These are phyloP conservation scores for Daldinia sp. DNA, from an alignment of 2,329 filamentous ascomycete species.

Conservation along the genomic window DNA sequence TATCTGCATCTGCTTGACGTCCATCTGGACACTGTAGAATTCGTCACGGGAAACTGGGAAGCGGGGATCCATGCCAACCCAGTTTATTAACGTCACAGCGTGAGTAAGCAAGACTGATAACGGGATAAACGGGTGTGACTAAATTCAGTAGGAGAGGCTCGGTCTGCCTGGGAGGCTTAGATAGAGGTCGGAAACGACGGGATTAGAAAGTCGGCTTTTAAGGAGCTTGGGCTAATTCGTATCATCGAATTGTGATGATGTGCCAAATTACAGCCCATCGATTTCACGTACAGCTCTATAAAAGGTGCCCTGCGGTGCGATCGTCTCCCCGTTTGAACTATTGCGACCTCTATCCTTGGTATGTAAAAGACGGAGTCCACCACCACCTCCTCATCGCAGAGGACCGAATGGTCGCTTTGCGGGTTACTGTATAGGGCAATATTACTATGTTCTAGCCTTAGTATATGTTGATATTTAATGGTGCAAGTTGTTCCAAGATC, in stretches of 20 bases:
- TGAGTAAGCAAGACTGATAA: constrained; percentile 14
- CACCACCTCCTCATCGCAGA: constrained; percentile 50
- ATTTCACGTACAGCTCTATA: constrained; percentile 17
- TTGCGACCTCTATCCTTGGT: constrained; percentile 42
- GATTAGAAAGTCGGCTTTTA: constrained; percentile 24
- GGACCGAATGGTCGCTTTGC: constrained; percentile 46
- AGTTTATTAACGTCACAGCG: constrained; percentile 25
- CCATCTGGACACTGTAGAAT: constrained; percentile 74
- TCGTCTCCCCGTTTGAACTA: constrained; percentile 28
- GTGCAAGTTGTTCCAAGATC: constrained; percentile 17
- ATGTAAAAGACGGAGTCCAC: constrained; percentile 46
- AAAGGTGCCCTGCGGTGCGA: constrained; percentile 22
- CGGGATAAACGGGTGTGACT: constrained; percentile 2
- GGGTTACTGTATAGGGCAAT: constrained; percentile 25
- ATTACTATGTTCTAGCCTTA: constrained; percentile 10
- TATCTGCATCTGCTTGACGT: constrained; percentile 72
- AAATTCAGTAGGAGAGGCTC: not conserved
- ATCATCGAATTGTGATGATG: constrained; percentile 37
- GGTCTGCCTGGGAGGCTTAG: constrained; percentile 3
- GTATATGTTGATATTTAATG: constrained; percentile 23
- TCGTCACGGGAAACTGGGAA: constrained; percentile 69
- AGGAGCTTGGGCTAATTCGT: constrained; percentile 36
- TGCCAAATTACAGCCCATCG: constrained; percentile 34
- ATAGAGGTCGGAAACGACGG: constrained; percentile 17
- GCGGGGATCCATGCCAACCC: constrained; percentile 69